These are phyloP conservation scores for Drechslera avenae DNA, from an alignment of 2,329 filamentous ascomycete species.

Conservation along the genomic window DNA sequence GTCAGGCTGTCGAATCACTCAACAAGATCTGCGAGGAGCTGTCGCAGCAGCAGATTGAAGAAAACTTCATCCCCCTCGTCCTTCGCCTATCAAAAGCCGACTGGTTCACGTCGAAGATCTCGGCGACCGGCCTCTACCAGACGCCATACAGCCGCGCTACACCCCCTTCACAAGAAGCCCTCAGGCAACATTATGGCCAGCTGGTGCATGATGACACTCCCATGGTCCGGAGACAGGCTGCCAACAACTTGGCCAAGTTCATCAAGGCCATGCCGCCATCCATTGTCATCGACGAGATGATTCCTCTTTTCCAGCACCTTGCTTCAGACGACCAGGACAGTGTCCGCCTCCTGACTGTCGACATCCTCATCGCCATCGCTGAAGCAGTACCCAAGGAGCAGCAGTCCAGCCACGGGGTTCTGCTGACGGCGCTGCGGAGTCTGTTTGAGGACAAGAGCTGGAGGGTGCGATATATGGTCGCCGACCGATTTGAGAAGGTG, in stretches of 20 bases:
- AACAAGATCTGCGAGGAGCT: constrained; percentile 98
- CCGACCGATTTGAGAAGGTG: constrained; percentile 96
- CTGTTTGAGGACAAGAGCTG: constrained; percentile 99
- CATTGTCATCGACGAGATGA: constrained; percentile 97
- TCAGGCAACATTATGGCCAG: constrained; percentile 88
- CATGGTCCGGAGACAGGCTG: constrained; percentile 96
- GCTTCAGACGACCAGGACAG: constrained; percentile 97
- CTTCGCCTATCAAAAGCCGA: constrained; percentile 97
- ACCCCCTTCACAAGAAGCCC: constrained; percentile 82
- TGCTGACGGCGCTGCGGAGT: constrained; percentile 86
- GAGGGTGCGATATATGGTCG: constrained; percentile 99
- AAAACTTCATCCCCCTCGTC: constrained; percentile 94
- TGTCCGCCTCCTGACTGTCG: constrained; percentile 91
- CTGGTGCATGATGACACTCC: constrained; percentile 98
- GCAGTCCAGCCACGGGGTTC: constrained; percentile 91
- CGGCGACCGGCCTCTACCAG: constrained; percentile 93
- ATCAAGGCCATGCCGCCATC: constrained; percentile 93
- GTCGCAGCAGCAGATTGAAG: constrained; percentile 90
- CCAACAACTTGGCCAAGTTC: constrained; percentile 95
- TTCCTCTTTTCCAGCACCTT: constrained; percentile 96
- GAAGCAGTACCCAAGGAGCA: constrained; percentile 98
- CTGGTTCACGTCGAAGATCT: constrained; percentile 99
- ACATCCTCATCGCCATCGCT: constrained; percentile 93
- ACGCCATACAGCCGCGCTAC: constrained; percentile 91
- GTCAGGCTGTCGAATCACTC: constrained; percentile 92